These are phyloP conservation scores for Solanum pinnatisectum DNA, from an alignment of 257 asterid species.

Conservation along the genomic window DNA sequence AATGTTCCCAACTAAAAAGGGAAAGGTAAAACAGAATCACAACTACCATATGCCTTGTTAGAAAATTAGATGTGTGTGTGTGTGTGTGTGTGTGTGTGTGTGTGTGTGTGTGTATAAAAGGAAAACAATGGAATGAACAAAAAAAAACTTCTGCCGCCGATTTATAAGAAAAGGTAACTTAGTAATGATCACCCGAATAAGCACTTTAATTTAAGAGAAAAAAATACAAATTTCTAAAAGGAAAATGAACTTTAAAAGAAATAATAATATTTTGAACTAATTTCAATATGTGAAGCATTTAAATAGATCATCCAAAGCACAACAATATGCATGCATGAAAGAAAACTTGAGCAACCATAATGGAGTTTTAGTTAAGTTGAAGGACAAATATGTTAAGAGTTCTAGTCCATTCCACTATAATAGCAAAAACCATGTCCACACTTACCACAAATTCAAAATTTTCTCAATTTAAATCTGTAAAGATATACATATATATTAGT, in stretches of 20 bases:
- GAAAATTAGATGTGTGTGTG: no score
- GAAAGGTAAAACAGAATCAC: background rate
- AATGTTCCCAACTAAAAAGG: background rate
- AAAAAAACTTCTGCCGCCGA: background rate
- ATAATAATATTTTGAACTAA: background rate
- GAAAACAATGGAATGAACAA: background rate
- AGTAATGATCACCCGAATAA: no score
- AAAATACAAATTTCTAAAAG: background rate
- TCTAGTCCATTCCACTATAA: background rate
- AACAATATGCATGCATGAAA: background rate
- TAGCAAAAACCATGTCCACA: background rate
- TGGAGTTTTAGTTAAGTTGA: background rate
- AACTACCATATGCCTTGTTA: background rate
- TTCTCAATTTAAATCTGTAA: no score
- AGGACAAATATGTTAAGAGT: no score
- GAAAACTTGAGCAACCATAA: background rate
- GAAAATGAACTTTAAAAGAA: background rate
- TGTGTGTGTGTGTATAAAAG: no score
- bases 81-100: no score
- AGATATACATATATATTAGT: no score
- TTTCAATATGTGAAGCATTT: background rate
- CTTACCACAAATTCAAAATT: no score
- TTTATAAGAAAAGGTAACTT: background rate
- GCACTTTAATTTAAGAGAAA: background rate
- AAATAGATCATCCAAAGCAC: no score